Base-by-base conservation (phyloP, 768 basidiomycete species). In the Termitomyces sp. region DNA sequence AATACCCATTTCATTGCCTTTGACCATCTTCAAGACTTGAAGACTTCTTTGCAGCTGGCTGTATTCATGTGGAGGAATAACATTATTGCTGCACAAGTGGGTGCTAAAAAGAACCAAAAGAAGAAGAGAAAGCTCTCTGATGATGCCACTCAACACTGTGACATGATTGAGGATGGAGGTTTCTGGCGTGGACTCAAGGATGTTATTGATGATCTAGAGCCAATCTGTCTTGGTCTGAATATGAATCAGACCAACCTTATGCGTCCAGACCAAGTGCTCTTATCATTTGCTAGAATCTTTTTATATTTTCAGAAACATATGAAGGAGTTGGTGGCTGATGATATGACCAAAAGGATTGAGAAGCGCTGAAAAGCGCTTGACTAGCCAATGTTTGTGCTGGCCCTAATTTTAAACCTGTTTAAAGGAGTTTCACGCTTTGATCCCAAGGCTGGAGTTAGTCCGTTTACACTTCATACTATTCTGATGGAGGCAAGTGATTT, bases 191-290 rank as follows among this genome's bases (percentile, higher is more conserved):
- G 48, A 13, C 59, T 70, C 35, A 59, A 68, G 46, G n/a, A 57
- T 41, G 59, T 67, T 4, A 52, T 68, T 46, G 67, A 68, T 35
- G 64, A 69, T 40, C 61, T 72, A 18, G 65, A 71, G 62, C 70
- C 68, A 10, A 70, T 71, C 30, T 71, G 68, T 55, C 61, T 68
- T 46, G 63, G 67, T 2, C 40, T 61, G 8, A 71, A 71, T 36
- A 65, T 30, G 30, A 30, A 30, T 30, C 30, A 30, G 30, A 30
- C 30, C 6, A 6, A 30, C 30, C 30, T 30, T 30, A 30, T 30
- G 30, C 30, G 6, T 30, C 30, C 30, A 30, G 30, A 30, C 30
- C 30, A 30, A 30, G 30, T 71, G 23, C 23, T 23, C 23, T 23
- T 23, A 23, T 23, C 23, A 23, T 23, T 23, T 23, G 23, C 23